Conservation (phyloP, 805 yeast species). For the Saturnispora halmiae region DNA sequence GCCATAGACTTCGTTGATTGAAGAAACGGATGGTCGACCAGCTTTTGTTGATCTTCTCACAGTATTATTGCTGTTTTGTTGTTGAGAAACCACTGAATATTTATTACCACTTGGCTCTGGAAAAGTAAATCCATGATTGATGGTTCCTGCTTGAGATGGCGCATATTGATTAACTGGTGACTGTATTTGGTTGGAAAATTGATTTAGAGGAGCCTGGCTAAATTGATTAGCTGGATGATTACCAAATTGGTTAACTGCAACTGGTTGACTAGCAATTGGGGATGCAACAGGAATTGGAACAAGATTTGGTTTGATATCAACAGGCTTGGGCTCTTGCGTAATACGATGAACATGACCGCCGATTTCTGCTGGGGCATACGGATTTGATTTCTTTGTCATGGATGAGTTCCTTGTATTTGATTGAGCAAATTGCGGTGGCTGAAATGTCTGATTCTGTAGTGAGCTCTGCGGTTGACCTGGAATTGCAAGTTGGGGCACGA, state of each 20-base stretch:
- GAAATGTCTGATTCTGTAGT: neutral
- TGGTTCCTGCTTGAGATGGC: neutral
- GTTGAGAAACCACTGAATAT: slow-evolving; percentile 4
- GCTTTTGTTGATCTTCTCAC: slow-evolving; percentile 6
- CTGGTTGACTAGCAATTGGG: slow-evolving; percentile 9
- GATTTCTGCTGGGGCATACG: slow-evolving; percentile 27
- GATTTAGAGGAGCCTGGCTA: neutral
- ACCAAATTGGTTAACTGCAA: slow-evolving; percentile 1
- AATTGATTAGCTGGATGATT: slow-evolving; percentile 1
- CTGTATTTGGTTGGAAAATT: neutral
- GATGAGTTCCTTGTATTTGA: neutral
- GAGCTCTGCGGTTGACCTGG: neutral
- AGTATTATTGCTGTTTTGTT: neutral
- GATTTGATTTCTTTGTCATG: slow-evolving; percentile 6
- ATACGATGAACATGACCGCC: slow-evolving; percentile 26
- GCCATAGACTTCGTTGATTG: slow-evolving; percentile 17
- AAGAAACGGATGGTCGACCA: slow-evolving; percentile 11
- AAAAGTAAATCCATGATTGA: neutral
- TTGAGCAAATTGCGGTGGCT: neutral
- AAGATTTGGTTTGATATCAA: slow-evolving; percentile 21
- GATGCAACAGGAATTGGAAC: slow-evolving; percentile 25
- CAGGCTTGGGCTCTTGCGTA: slow-evolving; percentile 17
- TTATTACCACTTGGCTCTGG: neutral
- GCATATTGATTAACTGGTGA: slow-evolving; percentile 1
- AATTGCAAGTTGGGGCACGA: neutral